These are phyloP conservation scores for Moringa oleifera DNA, from an alignment of 345 rosid genomes.

Conservation along the genomic window DNA sequence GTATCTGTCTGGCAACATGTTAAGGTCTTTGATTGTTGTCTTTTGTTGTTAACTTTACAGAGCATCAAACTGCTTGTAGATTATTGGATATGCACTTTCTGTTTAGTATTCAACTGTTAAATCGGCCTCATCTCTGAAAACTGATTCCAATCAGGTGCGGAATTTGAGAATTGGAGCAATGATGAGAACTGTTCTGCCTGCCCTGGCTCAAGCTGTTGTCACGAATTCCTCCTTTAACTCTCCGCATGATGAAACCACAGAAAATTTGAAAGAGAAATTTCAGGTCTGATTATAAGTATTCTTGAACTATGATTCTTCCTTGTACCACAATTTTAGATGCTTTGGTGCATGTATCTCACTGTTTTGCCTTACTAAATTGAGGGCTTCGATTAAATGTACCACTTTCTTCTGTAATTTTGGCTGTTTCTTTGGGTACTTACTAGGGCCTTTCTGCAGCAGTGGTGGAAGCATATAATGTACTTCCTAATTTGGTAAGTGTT, in stretches of 20 bases:
- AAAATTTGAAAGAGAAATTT: constrained; percentile 51
- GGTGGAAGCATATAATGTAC: constrained; percentile 73
- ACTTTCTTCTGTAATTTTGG: not conserved
- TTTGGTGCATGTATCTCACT: not conserved
- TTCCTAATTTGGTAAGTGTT: constrained; percentile 75
- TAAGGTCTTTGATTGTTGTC: too few relatives aligned
- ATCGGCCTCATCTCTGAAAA: not conserved
- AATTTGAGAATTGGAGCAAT: constrained; percentile 90
- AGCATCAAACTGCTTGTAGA: constrained; percentile 1
- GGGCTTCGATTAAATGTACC: too few relatives aligned
- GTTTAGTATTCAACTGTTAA: not conserved
- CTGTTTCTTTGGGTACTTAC: constrained; percentile 14
- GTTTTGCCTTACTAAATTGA: too few relatives aligned
- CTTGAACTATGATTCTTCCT: not conserved
- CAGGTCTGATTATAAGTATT: constrained; percentile 40
- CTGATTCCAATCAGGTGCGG: constrained; percentile 42
- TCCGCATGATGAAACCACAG: constrained; percentile 29
- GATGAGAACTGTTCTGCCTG: constrained; percentile 87
- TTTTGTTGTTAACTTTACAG: not conserved
- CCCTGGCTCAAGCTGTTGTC: constrained; percentile 77
- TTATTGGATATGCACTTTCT: constrained; percentile 1
- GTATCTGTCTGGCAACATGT: too few relatives aligned
- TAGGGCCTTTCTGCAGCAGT: constrained; percentile 68
- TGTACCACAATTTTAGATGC: not conserved
- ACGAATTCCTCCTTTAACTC: constrained; percentile 42